Percentiles rank a stretch among this genome's conserved stretches.
These are phyloP conservation scores for Schizochytrium sp. DNA, from an alignment of 108 stramenopile genomes.

Conservation along the genomic window DNA sequence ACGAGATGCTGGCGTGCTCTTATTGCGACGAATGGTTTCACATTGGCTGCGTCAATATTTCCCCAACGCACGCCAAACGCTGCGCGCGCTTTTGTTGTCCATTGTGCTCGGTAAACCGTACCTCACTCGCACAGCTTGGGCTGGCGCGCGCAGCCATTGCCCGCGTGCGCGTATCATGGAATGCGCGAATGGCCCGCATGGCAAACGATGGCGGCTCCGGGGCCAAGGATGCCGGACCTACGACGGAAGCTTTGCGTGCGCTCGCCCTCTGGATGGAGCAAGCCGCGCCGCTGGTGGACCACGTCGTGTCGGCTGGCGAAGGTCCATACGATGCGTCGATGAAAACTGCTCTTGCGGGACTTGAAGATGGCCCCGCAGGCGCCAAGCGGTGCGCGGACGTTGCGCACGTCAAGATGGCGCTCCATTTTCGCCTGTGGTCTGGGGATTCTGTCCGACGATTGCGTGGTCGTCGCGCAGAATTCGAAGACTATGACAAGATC, in stretches of 20 bases:
- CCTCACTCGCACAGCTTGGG: neutral
- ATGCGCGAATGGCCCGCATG: neutral
- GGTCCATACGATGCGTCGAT: neutral
- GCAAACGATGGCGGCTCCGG: neutral
- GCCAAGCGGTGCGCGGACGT: neutral
- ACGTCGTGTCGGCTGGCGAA: neutral
- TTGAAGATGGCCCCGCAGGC: neutral
- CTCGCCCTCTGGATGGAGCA: neutral
- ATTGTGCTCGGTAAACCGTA: neutral
- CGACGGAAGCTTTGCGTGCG: neutral
- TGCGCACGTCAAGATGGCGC: neutral
- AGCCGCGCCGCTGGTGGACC: neutral
- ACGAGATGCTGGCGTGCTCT: neutral
- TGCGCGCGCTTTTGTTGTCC: neutral
- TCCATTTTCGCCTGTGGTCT: neutral
- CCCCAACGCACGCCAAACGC: neutral
- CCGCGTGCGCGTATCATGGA: neutral
- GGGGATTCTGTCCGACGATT: neutral
- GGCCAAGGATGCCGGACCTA: neutral
- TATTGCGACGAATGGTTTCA: constrained; percentile 8
- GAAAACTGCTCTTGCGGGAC: neutral
- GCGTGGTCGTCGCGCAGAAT: neutral
- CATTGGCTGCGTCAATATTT: neutral
- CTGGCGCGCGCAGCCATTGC: neutral
- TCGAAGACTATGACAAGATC: neutral